Conservation (phyloP, 1,139 yeast genomes). For the Candida labiduridarum region DNA sequence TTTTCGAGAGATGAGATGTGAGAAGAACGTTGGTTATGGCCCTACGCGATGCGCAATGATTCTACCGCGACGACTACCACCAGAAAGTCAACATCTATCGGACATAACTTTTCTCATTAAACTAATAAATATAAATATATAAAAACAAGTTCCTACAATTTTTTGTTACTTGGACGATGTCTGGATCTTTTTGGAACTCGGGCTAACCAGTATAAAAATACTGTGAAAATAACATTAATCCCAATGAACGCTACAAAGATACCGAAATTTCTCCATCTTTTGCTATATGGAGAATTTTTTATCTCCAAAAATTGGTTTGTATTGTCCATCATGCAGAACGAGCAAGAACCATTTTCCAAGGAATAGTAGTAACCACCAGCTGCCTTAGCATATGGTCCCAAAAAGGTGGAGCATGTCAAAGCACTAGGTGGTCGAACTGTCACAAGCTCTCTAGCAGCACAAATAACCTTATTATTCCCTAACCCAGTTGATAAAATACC, state of each 20-base stretch:
- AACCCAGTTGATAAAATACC: slow-evolving; percentile 29
- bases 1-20: not conserved
- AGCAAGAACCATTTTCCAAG: slow-evolving; percentile 37
- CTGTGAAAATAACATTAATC: slow-evolving; percentile 54
- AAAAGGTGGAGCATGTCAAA: slow-evolving; percentile 55
- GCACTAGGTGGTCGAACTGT: slow-evolving; percentile 44
- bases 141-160: not conserved
- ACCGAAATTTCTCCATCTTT: slow-evolving; percentile 74
- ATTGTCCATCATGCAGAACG: slow-evolving; percentile 49
- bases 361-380: slow-evolving; percentile 52
- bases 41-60: no score
- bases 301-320: slow-evolving; percentile 55
- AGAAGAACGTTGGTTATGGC: not conserved
- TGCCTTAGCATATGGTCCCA: slow-evolving; percentile 42
- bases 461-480: slow-evolving; percentile 26
- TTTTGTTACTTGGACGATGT: not conserved
- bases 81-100: not conserved
- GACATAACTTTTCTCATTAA: not conserved
- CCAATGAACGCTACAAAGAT: slow-evolving; percentile 49
- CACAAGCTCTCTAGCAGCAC: slow-evolving; percentile 30
- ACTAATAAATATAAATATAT: not conserved
- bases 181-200: slow-evolving; percentile 65
- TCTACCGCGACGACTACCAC: no score
- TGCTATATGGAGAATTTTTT: slow-evolving; percentile 44
- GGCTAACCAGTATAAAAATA: slow-evolving; percentile 68